Evolutionary conservation across 2,329 filamentous ascomycete genomes (phyloP).

Genomic region (Epichloe sibirici): DNA sequence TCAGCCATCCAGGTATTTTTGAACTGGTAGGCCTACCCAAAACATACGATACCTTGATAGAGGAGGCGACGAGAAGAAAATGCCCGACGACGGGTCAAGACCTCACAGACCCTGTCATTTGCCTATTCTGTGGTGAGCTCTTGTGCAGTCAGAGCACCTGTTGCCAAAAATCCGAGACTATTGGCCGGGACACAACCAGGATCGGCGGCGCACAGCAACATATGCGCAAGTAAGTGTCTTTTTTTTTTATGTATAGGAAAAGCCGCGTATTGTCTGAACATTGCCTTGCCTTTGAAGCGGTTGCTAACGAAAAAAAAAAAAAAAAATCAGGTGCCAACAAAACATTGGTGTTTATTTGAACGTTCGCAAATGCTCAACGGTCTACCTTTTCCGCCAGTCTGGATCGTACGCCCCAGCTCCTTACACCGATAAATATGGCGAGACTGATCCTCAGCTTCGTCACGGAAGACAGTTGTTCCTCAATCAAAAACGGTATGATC

Average conservation of each 20-base stretch:
- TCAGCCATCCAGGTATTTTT: conserved; percentile 81
- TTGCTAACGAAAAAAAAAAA: neutral
- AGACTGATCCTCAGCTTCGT: conserved; percentile 82
- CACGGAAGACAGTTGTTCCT: conserved; percentile 82
- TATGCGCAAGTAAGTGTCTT: conserved; percentile 57
- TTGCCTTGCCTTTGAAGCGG: neutral
- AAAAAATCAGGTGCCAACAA: conserved; percentile 57
- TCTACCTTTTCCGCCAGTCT: conserved; percentile 71
- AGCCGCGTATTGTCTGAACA: too few relatives aligned
- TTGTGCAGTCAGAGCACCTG: conserved; percentile 92
- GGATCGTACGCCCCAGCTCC: conserved; percentile 81
- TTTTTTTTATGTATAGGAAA: neutral
- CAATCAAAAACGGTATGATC: conserved; percentile 89
- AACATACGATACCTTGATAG: conserved; percentile 84
- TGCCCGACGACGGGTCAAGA: conserved; percentile 90
- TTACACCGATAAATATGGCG: conserved; percentile 91
- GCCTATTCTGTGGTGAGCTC: conserved; percentile 91
- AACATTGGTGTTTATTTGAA: conserved; percentile 93
- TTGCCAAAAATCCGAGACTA: conserved; percentile 56
- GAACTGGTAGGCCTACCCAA: conserved; percentile 86
- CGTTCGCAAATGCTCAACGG: conserved; percentile 86
- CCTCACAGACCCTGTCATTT: conserved; percentile 79
- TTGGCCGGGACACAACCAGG: conserved; percentile 28
- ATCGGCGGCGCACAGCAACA: conserved; percentile 87
- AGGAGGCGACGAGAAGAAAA: conserved; percentile 71